phyloP scores from a whole-genome alignment of 257 asterid species.

The Nicotiana tomentosiformis region DNA sequence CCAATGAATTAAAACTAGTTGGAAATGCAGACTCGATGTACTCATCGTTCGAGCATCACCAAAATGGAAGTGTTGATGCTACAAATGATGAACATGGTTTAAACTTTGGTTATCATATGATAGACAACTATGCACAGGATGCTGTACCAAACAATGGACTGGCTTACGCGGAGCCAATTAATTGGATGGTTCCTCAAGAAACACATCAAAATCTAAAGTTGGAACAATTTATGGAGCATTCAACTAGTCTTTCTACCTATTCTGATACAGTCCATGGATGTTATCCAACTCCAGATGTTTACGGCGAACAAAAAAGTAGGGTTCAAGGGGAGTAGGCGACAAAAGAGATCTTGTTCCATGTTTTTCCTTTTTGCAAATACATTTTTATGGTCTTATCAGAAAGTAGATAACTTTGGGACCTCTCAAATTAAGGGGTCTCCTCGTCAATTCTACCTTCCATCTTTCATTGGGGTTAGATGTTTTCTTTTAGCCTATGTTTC shows the following conservation, averaged over 20 bases:
- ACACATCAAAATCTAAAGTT: background rate
- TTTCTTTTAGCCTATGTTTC: background rate
- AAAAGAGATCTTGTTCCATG: background rate
- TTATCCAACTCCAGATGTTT: background rate
- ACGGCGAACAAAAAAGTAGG: background rate
- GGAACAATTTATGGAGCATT: background rate
- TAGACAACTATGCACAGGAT: background rate
- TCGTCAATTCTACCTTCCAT: background rate
- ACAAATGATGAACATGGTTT: background rate
- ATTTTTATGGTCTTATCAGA: background rate
- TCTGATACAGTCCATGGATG: background rate
- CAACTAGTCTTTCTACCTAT: background rate
- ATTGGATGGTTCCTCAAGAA: background rate
- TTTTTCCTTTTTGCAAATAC: background rate
- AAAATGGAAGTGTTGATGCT: background rate
- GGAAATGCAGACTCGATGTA: background rate
- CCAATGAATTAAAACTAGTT: background rate
- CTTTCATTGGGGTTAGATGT: background rate
- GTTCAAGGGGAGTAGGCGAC: background rate
- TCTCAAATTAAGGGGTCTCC: background rate
- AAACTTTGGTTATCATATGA: background rate
- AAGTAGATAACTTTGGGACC: background rate
- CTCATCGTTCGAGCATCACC: background rate
- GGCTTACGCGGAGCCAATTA: background rate
- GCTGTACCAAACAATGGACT: background rate